Evolutionary conservation across 768 basidiomycete species (phyloP).

Genomic region (Gautieria morchelliformis): DNA sequence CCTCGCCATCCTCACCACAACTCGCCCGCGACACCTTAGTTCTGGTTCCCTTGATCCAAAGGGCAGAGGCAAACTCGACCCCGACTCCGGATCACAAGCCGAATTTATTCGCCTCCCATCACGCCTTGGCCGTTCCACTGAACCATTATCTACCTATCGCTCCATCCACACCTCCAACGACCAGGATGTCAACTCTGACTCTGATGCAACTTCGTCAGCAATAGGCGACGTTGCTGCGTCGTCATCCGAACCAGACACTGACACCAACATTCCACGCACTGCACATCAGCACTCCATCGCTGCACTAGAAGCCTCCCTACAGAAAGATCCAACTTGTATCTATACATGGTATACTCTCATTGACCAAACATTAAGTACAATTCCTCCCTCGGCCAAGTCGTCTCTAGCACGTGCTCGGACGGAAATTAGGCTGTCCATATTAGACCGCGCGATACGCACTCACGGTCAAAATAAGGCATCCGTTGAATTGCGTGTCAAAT

Average conservation of each 20-base stretch:
- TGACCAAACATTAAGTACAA: conserved; percentile 49
- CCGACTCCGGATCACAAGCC: conserved; percentile 24
- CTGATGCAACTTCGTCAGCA: conserved; percentile 23
- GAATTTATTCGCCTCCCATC: conserved; percentile 56
- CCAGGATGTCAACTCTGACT: conserved; percentile 12
- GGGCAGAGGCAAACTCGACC: not conserved
- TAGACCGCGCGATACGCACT: conserved; percentile 52
- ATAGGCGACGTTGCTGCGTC: conserved; percentile 23
- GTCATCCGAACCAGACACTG: conserved; percentile 23
- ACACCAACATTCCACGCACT: conserved; percentile 11
- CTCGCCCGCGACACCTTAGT: conserved; percentile 42
- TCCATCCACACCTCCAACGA: conserved; percentile 28
- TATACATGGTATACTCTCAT: conserved; percentile 56
- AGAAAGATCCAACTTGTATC: conserved; percentile 40
- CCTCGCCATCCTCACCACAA: conserved; percentile 41
- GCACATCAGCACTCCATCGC: conserved; percentile 53
- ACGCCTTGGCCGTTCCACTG: conserved; percentile 16
- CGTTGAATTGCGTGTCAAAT: conserved; percentile 43
- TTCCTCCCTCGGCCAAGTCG: conserved; percentile 59
- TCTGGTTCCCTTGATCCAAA: conserved; percentile 7
- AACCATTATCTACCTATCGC: conserved; percentile 36
- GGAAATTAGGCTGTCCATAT: conserved; percentile 60
- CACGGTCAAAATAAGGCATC: conserved; percentile 44
- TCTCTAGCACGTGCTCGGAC: conserved; percentile 49
- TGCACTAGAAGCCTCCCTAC: conserved; percentile 45